A percentile compares a stretch with the other conserved stretches of the same genome.
Conservation (phyloP, 495 filamentous ascomycete species). For the Xylaria acuta region DNA sequence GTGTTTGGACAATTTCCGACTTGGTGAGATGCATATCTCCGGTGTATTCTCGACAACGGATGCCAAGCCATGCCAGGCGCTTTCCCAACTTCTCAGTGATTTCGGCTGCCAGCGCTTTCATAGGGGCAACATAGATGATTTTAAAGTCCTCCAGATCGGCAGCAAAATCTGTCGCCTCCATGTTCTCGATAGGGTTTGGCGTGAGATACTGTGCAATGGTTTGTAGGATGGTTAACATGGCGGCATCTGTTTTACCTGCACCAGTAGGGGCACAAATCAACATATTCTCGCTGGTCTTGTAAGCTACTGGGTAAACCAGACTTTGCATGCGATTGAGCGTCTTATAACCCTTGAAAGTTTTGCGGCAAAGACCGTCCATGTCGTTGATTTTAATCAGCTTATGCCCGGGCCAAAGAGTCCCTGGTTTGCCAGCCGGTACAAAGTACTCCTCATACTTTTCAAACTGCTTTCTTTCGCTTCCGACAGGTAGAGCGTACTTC, state of each 20-base stretch:
- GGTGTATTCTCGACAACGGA: constrained; percentile 88
- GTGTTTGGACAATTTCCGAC: constrained; percentile 90
- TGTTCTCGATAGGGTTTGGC: constrained; percentile 79
- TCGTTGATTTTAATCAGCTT: constrained; percentile 78
- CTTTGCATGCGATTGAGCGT: constrained; percentile 97
- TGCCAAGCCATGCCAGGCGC: constrained; percentile 89
- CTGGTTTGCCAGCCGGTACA: constrained; percentile 84
- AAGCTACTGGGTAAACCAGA: constrained; percentile 92
- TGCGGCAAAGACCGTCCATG: constrained; percentile 86
- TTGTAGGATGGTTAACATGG: constrained; percentile 94
- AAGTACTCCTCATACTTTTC: constrained; percentile 85
- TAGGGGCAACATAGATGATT: constrained; percentile 95
- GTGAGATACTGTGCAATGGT: constrained; percentile 82
- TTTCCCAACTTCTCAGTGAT: constrained; percentile 95
- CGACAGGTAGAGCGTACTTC: constrained; percentile 76
- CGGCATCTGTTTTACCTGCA: constrained; percentile 98
- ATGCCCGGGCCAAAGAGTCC: constrained; percentile 69
- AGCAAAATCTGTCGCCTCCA: constrained; percentile 73
- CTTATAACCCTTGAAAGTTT: constrained; percentile 96
- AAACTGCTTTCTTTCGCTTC: constrained; percentile 60
- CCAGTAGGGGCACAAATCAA: constrained; percentile 97
- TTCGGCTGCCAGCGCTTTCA: constrained; percentile 97
- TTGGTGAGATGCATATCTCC: constrained; percentile 99
- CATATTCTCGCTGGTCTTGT: constrained; percentile 97
- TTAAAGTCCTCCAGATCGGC: constrained; percentile 91